phyloP scores from a whole-genome alignment of 2,329 filamentous ascomycete genomes.

The Pyrenochaeta sp. region DNA sequence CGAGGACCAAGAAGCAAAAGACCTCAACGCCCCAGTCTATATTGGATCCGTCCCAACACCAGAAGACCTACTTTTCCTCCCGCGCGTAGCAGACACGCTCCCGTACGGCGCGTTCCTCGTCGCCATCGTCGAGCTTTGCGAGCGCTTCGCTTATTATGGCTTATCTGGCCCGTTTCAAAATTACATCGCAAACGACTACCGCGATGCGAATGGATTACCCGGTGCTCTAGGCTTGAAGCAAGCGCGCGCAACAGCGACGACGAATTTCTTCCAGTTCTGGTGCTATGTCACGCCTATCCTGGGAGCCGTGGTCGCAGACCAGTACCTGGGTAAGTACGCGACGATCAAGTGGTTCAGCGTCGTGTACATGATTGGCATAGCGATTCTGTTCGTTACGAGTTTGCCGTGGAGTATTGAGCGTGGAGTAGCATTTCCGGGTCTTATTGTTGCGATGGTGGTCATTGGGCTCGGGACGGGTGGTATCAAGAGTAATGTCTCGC shows the following conservation, averaged over 20 bases:
- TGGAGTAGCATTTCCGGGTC: slow-evolving; percentile 68
- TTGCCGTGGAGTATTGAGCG: slow-evolving; percentile 69
- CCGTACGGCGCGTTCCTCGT: slow-evolving; percentile 57
- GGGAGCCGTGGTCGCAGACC: slow-evolving; percentile 68
- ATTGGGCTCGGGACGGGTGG: slow-evolving; percentile 80
- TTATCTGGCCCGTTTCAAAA: slow-evolving; percentile 60
- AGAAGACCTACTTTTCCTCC: slow-evolving; percentile 36
- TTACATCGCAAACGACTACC: slow-evolving; percentile 56
- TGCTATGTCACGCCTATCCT: slow-evolving; percentile 58
- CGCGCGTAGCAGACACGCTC: slow-evolving; percentile 54
- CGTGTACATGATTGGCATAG: slow-evolving; percentile 71
- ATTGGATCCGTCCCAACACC: slow-evolving; percentile 36
- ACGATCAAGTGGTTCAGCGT: slow-evolving; percentile 73
- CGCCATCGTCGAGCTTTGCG: slow-evolving; percentile 59
- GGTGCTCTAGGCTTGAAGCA: slow-evolving; percentile 54
- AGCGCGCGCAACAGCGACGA: slow-evolving; percentile 54
- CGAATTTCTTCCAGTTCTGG: slow-evolving; percentile 60
- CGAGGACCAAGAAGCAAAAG: neutral
- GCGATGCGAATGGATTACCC: slow-evolving; percentile 51
- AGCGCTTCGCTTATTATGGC: slow-evolving; percentile 58
- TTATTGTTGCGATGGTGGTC: slow-evolving; percentile 70
- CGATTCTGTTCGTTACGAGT: slow-evolving; percentile 71
- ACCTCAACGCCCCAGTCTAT: slow-evolving; percentile 15
- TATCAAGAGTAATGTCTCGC: slow-evolving; percentile 79
- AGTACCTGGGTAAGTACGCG: slow-evolving; percentile 73